Base-by-base conservation (phyloP, 768 basidiomycete genomes). In the Tubosaeta sp. region DNA sequence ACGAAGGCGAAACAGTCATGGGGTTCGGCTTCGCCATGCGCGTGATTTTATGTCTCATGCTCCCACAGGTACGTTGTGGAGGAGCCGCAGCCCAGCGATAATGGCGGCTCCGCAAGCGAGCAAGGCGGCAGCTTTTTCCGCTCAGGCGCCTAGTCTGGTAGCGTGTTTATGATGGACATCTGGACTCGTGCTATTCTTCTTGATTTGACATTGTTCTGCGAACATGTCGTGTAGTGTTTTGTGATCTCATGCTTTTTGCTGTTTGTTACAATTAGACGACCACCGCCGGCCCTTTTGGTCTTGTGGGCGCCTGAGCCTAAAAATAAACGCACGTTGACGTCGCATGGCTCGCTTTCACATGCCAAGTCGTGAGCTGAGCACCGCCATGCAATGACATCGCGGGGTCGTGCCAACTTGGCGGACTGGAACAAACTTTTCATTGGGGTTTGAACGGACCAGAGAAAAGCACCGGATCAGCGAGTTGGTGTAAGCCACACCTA, bases 301-400 rank as follows among this genome's bases (percentile, higher is more conserved):
- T 35, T 45, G 41, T 39, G 43, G 21, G 31, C 48, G 21, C 34
- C 46, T 27, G 55, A 59, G 53, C 50, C 9, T 27, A 62, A 8
- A 36, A 57, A 59, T 59, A 56, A 53, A 48, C 48, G 51, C 63
- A 65, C 51, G 54, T 46, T 49, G 48, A 24, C 44, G 32, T 61
- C 49, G 55, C 35, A 19, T 19, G 18, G 2, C n/a, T 5, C 34
- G 30, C 10, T 34, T 38, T 54, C 32, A 46, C 31, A 45, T 41
- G 51, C 40, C 25, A 32, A 27, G 27, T 27, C 27, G 9, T 27
- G 27, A 27, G 49, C 19, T 14, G 44, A 35, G 35, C 35, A 32
- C 42, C 48, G 49, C 40, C 40, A 41, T 51, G 59, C 55, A 56
- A 32, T 53, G 46, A 43, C 48, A 11, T 41, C 43, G 52, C 27